These are phyloP conservation scores for Leccinum subtestaceum DNA, from an alignment of 768 basidiomycete genomes.

Conservation along the genomic window DNA sequence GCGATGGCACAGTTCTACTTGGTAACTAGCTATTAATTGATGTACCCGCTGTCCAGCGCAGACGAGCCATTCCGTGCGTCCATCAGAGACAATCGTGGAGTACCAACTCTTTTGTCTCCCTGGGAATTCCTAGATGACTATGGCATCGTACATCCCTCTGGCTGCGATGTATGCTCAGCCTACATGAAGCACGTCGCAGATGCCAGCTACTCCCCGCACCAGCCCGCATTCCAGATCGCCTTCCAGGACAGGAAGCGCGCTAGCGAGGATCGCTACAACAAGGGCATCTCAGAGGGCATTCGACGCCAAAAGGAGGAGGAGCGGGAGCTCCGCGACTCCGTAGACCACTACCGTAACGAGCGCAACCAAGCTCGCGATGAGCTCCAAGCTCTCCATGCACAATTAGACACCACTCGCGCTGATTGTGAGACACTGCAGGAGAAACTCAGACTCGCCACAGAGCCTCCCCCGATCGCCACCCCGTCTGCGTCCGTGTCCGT, in stretches of 20 bases:
- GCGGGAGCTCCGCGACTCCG: conserved; percentile 32
- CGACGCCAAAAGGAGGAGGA: conserved; percentile 42
- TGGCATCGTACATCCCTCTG: conserved; percentile 40
- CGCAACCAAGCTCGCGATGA: conserved; percentile 36
- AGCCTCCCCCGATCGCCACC: conserved; percentile 7
- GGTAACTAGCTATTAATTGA: background rate
- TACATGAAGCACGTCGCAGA: conserved; percentile 42
- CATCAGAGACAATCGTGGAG: conserved; percentile 30
- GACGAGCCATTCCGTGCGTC: conserved; percentile 32
- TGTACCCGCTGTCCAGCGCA: conserved; percentile 33
- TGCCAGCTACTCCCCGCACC: conserved; percentile 36
- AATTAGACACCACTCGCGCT: conserved; percentile 32
- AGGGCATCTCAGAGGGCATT: conserved; percentile 39
- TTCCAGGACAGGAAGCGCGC: conserved; percentile 38
- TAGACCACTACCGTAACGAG: conserved; percentile 36
- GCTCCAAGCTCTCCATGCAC: conserved; percentile 31
- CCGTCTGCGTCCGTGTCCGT: conserved; percentile 4
- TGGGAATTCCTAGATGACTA: conserved; percentile 42
- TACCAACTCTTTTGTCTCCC: conserved; percentile 34
- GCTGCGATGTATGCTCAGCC: conserved; percentile 36
- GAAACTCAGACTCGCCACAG: conserved; percentile 16
- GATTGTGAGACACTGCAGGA: conserved; percentile 33
- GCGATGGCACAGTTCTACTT: background rate
- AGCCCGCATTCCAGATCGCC: conserved; percentile 40
- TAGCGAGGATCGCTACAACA: conserved; percentile 39